A percentile compares a stretch with the other conserved stretches of the same genome.
phyloP scores from a whole-genome alignment of 768 basidiomycete genomes.

The Phaeolepiota aurea region DNA sequence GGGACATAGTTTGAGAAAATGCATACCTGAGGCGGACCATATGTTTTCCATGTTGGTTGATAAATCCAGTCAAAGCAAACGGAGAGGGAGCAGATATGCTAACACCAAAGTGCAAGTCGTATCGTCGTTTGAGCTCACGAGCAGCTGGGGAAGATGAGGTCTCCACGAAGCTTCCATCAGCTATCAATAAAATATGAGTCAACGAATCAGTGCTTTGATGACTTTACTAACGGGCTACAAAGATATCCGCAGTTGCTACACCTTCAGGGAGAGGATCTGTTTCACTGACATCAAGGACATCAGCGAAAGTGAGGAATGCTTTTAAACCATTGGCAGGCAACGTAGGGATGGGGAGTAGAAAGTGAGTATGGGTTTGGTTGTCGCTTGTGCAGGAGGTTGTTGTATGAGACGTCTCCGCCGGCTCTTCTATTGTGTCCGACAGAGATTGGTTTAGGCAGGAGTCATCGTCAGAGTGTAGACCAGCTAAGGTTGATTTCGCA shows the following conservation, averaged over 20 bases:
- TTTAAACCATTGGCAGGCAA: conserved; percentile 14
- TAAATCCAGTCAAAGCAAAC: conserved; percentile 74
- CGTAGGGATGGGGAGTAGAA: conserved; percentile 1
- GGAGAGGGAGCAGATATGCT: conserved; percentile 63
- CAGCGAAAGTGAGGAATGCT: conserved; percentile 36
- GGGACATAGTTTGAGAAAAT: conserved; percentile 1
- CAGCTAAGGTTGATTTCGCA: too few species aligned
- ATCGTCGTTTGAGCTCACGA: conserved; percentile 66
- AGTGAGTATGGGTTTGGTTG: background rate
- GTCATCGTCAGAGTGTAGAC: too few species aligned
- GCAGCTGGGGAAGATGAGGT: conserved; percentile 72
- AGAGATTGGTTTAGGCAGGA: too few species aligned
- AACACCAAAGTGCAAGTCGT: conserved; percentile 64
- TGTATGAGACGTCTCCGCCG: too few species aligned
- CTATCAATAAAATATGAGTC: conserved; percentile 20
- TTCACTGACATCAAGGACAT: conserved; percentile 25
- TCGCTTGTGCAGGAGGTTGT: too few species aligned
- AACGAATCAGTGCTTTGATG: conserved; percentile 2
- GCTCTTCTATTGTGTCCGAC: too few species aligned
- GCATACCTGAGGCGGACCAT: conserved; percentile 74
- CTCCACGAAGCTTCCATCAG: conserved; percentile 72
- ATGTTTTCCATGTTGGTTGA: conserved; percentile 73
- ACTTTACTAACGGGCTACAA: conserved; percentile 43
- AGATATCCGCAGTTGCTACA: conserved; percentile 47
- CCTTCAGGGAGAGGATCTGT: conserved; percentile 39